These are phyloP conservation scores for Cordyceps pruinosa DNA, from an alignment of 2,329 filamentous ascomycete species.

Conservation along the genomic window DNA sequence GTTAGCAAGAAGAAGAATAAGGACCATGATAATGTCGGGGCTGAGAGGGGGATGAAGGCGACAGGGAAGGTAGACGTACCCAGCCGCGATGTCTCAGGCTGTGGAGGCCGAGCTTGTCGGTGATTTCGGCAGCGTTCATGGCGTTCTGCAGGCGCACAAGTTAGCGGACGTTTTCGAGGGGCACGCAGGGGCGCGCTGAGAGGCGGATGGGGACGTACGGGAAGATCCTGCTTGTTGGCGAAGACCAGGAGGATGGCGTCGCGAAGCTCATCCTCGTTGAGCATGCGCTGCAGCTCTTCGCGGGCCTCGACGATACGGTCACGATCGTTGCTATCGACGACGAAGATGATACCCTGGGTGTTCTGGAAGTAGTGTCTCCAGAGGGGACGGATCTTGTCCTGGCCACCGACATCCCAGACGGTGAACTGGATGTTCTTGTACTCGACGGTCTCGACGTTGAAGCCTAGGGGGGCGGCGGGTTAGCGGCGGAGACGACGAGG, in stretches of 20 bases:
- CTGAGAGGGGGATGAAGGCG: background rate
- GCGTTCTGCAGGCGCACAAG: constrained; percentile 61
- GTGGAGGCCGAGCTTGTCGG: constrained; percentile 99
- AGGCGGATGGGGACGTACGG: constrained; percentile 54
- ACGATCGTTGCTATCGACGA: constrained; percentile 97
- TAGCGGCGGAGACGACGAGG: background rate
- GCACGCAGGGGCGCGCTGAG: constrained; percentile 2
- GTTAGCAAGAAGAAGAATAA: constrained; percentile 6
- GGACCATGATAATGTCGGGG: too few species aligned
- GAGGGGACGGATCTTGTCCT: constrained; percentile 99
- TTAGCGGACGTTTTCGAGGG: constrained; percentile 16
- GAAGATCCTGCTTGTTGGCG: constrained; percentile 99
- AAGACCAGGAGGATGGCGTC: constrained; percentile 96
- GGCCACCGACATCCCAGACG: constrained; percentile 99
- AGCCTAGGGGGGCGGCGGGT: constrained; percentile 48
- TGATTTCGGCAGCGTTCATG: constrained; percentile 99
- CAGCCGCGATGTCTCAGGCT: constrained; percentile 96
- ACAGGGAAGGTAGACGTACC: constrained; percentile 57
- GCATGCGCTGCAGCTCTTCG: constrained; percentile 94
- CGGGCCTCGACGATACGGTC: constrained; percentile 96
- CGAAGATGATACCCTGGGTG: constrained; percentile 99
- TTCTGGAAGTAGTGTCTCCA: constrained; percentile 99
- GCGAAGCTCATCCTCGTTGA: constrained; percentile 97
- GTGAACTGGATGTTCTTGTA: constrained; percentile 99
- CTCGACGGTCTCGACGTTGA: constrained; percentile 99